These are phyloP conservation scores for Malus hybrid DNA, from an alignment of 331 rosid genomes.

Conservation along the genomic window DNA sequence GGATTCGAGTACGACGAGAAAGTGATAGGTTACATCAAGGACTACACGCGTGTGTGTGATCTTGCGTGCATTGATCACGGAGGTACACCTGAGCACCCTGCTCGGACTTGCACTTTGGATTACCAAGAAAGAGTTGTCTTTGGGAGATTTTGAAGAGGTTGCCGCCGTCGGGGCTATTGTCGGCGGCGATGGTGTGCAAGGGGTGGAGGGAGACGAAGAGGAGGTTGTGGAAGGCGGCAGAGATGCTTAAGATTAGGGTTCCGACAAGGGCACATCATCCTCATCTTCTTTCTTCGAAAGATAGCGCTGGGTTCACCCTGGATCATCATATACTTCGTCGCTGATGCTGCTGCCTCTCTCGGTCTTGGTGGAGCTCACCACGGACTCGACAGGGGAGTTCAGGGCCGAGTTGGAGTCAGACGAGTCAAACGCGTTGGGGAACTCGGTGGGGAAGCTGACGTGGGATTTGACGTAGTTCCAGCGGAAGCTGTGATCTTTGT, in stretches of 20 bases:
- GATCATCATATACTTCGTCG: slow-evolving; percentile 26
- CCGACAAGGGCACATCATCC: slow-evolving; percentile 39
- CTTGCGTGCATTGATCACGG: slow-evolving; percentile 92
- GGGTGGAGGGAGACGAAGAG: slow-evolving; percentile 76
- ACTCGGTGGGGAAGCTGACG: slow-evolving; percentile 50
- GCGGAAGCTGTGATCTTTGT: background rate
- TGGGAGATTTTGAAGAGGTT: slow-evolving; percentile 82
- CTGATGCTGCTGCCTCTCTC: slow-evolving; percentile 46
- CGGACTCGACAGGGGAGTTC: slow-evolving; percentile 53
- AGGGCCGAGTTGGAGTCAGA: slow-evolving; percentile 18
- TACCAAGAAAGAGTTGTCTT: slow-evolving; percentile 46
- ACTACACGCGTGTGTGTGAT: slow-evolving; percentile 87
- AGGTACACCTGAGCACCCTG: slow-evolving; percentile 91
- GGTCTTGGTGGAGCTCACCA: slow-evolving; percentile 40
- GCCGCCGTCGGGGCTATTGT: slow-evolving; percentile 65
- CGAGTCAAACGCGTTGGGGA: slow-evolving; percentile 64
- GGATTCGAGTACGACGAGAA: slow-evolving; percentile 86
- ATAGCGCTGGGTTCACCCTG: no score
- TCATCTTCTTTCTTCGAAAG: no score
- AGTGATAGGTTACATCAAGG: slow-evolving; percentile 72
- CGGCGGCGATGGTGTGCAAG: slow-evolving; percentile 71
- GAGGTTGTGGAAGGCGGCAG: slow-evolving; percentile 83
- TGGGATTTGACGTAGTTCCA: background rate
- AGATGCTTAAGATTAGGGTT: slow-evolving; percentile 66
- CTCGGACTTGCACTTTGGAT: slow-evolving; percentile 89